phyloP scores from a whole-genome alignment of 768 basidiomycete genomes.

The Mycena belliarum region DNA sequence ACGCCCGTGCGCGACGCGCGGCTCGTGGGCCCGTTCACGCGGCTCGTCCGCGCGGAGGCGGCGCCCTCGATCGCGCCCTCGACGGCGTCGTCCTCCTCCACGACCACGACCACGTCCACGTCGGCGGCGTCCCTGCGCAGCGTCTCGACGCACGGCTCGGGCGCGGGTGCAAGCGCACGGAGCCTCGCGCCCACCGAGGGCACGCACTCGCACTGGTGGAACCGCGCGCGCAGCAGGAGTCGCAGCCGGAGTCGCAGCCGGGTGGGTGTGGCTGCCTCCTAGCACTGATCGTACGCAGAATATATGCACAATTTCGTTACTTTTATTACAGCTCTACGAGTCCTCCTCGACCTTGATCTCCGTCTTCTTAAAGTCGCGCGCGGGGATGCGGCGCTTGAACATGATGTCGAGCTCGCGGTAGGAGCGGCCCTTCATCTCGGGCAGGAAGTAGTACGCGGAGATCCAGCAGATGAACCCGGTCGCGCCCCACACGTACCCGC shows the following conservation, averaged over 20 bases:
- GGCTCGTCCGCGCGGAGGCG: constrained; percentile 26
- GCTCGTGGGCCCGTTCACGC: constrained; percentile 44
- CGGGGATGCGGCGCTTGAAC: constrained; percentile 17
- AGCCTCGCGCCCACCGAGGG: too few relatives aligned
- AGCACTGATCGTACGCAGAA: too few relatives aligned
- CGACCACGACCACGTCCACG: neutral
- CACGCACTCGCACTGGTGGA: too few relatives aligned
- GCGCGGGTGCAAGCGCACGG: too few relatives aligned
- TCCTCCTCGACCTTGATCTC: constrained; percentile 12
- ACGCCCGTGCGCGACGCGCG: constrained; percentile 44
- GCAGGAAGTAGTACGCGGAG: constrained; percentile 16
- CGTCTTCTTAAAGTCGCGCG: constrained; percentile 16
- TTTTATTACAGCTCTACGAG: too few relatives aligned
- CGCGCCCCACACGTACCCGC: constrained; percentile 22
- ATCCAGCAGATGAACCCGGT: constrained; percentile 5
- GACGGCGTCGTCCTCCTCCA: too few relatives aligned
- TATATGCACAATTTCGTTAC: too few relatives aligned
- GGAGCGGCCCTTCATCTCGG: constrained; percentile 22
- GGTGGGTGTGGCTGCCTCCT: too few relatives aligned
- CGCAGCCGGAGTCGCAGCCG: too few relatives aligned
- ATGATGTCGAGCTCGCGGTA: constrained; percentile 23
- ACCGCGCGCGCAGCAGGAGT: too few relatives aligned
- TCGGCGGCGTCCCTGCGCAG: neutral
- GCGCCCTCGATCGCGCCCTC: neutral
- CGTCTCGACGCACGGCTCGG: neutral